phyloP scores from a whole-genome alignment of 139 green algal species.

The Coelastrella sp. region DNA sequence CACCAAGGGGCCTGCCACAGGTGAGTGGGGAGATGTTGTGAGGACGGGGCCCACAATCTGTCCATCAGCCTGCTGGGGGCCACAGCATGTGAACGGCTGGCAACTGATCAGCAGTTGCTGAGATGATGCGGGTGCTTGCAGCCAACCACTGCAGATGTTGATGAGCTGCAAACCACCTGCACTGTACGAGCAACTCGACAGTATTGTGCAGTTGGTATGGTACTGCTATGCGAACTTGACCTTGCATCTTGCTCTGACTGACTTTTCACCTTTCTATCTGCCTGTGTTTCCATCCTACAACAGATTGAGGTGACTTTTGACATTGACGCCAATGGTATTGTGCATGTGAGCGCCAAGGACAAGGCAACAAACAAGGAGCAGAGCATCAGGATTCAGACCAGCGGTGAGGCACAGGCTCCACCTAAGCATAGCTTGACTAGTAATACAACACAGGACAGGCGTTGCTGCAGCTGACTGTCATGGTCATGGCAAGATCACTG shows the following conservation, averaged over 20 bases:
- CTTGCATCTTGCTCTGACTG: too few species aligned
- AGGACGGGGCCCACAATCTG: not conserved
- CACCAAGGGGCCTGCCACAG: constrained; percentile 95
- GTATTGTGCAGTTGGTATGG: too few species aligned
- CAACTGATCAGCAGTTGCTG: not conserved
- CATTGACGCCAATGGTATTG: constrained; percentile 98
- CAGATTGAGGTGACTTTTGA: constrained; percentile 95
- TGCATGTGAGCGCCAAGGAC: constrained; percentile 94
- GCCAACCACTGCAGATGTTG: too few species aligned
- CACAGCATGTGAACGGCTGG: not conserved
- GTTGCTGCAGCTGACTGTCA: too few species aligned
- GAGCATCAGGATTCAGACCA: constrained; percentile 91
- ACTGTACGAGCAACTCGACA: too few species aligned
- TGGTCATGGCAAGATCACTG: too few species aligned
- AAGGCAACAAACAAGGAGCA: constrained; percentile 98
- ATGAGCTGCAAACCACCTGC: too few species aligned
- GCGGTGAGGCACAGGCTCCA: constrained; percentile 31
- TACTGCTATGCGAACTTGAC: too few species aligned
- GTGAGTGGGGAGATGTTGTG: constrained; percentile 70
- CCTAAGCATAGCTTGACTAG: not conserved
- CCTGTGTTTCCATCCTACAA: too few species aligned
- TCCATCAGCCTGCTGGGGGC: not conserved
- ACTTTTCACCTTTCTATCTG: too few species aligned
- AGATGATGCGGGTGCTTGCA: too few species aligned
- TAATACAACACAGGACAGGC: too few species aligned